Percentiles rank a stretch among this genome's conserved stretches.
Conservation (phyloP, 148 eudicot genomes). For the Nyssa sinensis region DNA sequence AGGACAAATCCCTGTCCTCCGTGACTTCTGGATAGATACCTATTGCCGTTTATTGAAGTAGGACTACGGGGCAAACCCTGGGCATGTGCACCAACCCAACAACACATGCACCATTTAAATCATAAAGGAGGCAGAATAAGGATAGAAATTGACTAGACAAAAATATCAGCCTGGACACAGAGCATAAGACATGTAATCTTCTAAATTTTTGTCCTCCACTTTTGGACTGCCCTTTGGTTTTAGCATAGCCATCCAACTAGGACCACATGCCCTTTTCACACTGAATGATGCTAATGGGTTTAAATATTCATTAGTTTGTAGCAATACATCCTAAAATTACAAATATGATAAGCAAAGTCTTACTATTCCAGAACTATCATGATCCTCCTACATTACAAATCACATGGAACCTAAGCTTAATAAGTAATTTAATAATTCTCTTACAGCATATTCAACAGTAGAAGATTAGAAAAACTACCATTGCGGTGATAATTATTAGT, state of each 20-base stretch:
- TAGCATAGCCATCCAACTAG: conserved; percentile 10
- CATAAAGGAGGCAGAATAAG: too few relatives aligned
- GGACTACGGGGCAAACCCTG: too few relatives aligned
- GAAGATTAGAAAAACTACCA: background rate
- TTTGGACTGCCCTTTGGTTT: background rate
- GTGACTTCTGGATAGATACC: too few relatives aligned
- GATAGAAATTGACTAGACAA: background rate
- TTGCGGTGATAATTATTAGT: background rate
- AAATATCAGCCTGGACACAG: background rate
- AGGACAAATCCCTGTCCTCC: too few relatives aligned
- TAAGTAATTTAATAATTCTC: background rate
- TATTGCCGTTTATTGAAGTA: too few relatives aligned
- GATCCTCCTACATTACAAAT: background rate
- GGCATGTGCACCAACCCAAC: too few relatives aligned
- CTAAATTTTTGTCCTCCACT: conserved; percentile 4
- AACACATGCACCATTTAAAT: too few relatives aligned
- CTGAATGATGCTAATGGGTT: background rate
- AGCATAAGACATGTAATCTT: conserved; percentile 2
- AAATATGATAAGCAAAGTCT: background rate
- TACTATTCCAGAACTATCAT: background rate
- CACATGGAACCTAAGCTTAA: conserved; percentile 9
- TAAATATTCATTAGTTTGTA: background rate
- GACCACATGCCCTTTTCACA: conserved; percentile 29
- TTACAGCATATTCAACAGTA: background rate
- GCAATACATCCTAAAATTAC: background rate